Conservation (phyloP, 768 basidiomycete species). For the Kwoniella sp. region DNA sequence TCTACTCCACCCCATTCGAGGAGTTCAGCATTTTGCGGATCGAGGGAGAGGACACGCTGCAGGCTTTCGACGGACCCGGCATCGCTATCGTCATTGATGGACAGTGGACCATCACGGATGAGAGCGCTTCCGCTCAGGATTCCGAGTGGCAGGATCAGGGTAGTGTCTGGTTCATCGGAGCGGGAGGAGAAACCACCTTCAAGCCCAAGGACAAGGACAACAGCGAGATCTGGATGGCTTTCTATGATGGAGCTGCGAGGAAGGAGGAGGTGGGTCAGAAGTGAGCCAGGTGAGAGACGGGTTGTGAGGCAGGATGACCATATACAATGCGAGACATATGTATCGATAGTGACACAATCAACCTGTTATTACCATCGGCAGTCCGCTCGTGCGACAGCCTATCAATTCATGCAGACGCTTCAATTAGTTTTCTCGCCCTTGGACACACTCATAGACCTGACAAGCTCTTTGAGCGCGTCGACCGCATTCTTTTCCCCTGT, state of each 20-base stretch:
- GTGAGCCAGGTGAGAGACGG: not conserved
- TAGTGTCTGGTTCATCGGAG: constrained; percentile 35
- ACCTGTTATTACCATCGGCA: too few relatives aligned
- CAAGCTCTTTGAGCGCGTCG: not conserved
- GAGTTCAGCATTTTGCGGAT: constrained; percentile 41
- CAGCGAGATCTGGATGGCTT: constrained; percentile 35
- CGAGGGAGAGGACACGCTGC: constrained; percentile 18
- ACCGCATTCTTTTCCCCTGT: not conserved
- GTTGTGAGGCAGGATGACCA: not conserved
- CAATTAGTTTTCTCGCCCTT: too few relatives aligned
- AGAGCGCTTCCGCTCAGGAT: not conserved
- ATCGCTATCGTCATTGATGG: constrained; percentile 31
- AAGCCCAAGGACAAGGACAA: constrained; percentile 2
- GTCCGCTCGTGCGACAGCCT: too few relatives aligned
- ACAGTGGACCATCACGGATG: constrained; percentile 1
- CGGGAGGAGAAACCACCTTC: constrained; percentile 15
- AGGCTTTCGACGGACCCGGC: constrained; percentile 30
- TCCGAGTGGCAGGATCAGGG: constrained; percentile 17
- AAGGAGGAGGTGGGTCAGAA: constrained; percentile 15
- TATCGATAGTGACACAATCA: not conserved
- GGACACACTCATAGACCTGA: not conserved
- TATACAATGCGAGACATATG: not conserved
- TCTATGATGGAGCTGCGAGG: constrained; percentile 36
- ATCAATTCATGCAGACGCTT: too few relatives aligned
- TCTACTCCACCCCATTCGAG: constrained; percentile 37